A percentile compares a stretch with the other conserved stretches of the same genome.
phyloP scores from a whole-genome alignment of 2,329 filamentous ascomycete genomes.

The Penicillium sp. region DNA sequence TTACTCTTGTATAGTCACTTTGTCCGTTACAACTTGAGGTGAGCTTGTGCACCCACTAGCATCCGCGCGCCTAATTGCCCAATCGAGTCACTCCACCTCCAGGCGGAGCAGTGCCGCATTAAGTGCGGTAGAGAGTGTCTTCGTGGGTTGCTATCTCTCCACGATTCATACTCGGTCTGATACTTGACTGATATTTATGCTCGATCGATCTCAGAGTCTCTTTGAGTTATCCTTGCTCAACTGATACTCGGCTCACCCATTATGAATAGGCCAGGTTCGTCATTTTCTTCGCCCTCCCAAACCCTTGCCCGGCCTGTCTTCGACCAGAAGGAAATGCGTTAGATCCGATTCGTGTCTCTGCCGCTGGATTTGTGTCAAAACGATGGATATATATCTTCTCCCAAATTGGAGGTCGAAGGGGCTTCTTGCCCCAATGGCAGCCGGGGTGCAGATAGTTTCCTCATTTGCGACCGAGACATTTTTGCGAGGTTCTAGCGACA shows the following conservation, averaged over 20 bases:
- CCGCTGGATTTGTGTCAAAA: conserved; percentile 5
- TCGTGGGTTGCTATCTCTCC: conserved; percentile 20
- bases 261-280: conserved; percentile 51
- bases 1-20: background rate
- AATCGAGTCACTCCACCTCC: conserved; percentile 31
- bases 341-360: conserved; percentile 3
- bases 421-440: conserved; percentile 21
- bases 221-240: conserved; percentile 6
- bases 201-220: conserved; percentile 14
- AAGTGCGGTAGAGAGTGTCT: conserved; percentile 17
- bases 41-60: conserved; percentile 8
- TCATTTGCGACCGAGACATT: conserved; percentile 25
- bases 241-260: conserved; percentile 10
- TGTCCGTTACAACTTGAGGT: background rate
- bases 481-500: conserved; percentile 10
- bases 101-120: conserved; percentile 26
- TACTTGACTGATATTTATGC: conserved; percentile 7
- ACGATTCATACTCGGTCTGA: conserved; percentile 8
- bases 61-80: conserved; percentile 23
- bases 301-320: conserved; percentile 6
- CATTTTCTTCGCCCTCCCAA: conserved; percentile 24
- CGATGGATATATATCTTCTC: background rate
- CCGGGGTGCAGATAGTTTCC: conserved; percentile 13
- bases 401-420: background rate
- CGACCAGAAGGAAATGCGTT: conserved; percentile 3